Conservation (phyloP, 768 basidiomycete species). For the Termitomyces sp. region DNA sequence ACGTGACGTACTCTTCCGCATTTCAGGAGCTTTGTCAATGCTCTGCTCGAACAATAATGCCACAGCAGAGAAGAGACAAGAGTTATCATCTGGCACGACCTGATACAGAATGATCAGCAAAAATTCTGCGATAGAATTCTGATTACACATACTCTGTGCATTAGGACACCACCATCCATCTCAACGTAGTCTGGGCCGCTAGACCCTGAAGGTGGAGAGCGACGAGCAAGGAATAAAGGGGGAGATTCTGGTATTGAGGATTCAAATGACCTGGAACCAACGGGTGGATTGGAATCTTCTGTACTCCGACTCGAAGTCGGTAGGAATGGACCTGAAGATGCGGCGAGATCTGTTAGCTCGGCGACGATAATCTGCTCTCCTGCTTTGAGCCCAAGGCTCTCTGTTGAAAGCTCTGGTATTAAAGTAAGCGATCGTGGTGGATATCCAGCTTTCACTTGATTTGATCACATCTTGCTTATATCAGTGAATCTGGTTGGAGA, state of each 20-base stretch:
- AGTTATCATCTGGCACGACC: slow-evolving; percentile 95
- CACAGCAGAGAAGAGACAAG: slow-evolving; percentile 86
- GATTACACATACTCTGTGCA: slow-evolving; percentile 57
- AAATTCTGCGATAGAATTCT: neutral
- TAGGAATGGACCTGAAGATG: slow-evolving; percentile 15
- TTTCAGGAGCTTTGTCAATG: slow-evolving; percentile 57
- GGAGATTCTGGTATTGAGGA: neutral
- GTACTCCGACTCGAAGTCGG: neutral
- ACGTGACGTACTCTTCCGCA: slow-evolving; percentile 64
- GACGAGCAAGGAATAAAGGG: neutral
- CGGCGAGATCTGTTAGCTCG: slow-evolving; percentile 21
- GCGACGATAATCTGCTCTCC: slow-evolving; percentile 89
- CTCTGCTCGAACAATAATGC: slow-evolving; percentile 84
- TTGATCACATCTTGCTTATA: neutral
- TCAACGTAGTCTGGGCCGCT: slow-evolving; percentile 53
- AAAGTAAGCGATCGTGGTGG: slow-evolving; percentile 72
- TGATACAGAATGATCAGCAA: neutral
- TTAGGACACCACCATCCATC: slow-evolving; percentile 56
- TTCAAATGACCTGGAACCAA: neutral
- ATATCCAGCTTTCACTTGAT: slow-evolving; percentile 75
- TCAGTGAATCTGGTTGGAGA: neutral
- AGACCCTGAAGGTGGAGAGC: slow-evolving; percentile 8
- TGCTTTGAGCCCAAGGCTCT: slow-evolving; percentile 66
- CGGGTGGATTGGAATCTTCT: slow-evolving; percentile 12
- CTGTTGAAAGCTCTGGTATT: slow-evolving; percentile 67